Conservation (phyloP, 495 filamentous ascomycete species). For the Hyaloscypha finlandica region DNA sequence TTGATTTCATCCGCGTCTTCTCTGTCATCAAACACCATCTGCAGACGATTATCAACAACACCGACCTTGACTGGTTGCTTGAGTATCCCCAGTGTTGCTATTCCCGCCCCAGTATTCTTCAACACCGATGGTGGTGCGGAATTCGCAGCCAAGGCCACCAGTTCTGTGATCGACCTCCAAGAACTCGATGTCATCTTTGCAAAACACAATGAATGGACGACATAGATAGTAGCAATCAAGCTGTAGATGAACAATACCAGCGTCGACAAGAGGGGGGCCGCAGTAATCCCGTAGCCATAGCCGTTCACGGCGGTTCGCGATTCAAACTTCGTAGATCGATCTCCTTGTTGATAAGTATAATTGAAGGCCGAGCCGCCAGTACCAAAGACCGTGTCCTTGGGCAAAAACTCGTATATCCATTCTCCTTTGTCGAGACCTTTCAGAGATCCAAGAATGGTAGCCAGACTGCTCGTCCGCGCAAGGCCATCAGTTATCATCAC, state of each 20-base stretch:
- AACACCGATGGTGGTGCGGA: slow-evolving; percentile 8
- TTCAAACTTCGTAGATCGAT: slow-evolving; percentile 10
- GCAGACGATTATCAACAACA: neutral
- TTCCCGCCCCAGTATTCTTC: slow-evolving; percentile 18
- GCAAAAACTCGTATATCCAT: slow-evolving; percentile 14
- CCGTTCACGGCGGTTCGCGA: slow-evolving; percentile 15
- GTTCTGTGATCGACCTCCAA: slow-evolving; percentile 20
- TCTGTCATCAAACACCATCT: slow-evolving; percentile 17
- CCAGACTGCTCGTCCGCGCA: slow-evolving; percentile 7
- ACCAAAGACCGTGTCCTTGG: slow-evolving; percentile 8
- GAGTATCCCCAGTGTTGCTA: slow-evolving; percentile 12
- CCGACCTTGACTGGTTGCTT: slow-evolving; percentile 4
- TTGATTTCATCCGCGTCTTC: neutral
- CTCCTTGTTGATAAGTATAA: neutral
- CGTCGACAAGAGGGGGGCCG: slow-evolving; percentile 7
- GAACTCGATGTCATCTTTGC: slow-evolving; percentile 7
- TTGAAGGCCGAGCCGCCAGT: slow-evolving; percentile 19
- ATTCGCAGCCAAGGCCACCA: slow-evolving; percentile 20
- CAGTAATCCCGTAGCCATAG: slow-evolving; percentile 17
- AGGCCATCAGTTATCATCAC: slow-evolving; percentile 21
- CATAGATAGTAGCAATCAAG: slow-evolving; percentile 11
- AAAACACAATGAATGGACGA: slow-evolving; percentile 11
- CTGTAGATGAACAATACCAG: slow-evolving; percentile 15
- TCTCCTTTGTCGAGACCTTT: slow-evolving; percentile 1
- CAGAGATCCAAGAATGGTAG: slow-evolving; percentile 12